phyloP scores from a whole-genome alignment of 2,329 filamentous ascomycete species.

The Fusarium nygamai region DNA sequence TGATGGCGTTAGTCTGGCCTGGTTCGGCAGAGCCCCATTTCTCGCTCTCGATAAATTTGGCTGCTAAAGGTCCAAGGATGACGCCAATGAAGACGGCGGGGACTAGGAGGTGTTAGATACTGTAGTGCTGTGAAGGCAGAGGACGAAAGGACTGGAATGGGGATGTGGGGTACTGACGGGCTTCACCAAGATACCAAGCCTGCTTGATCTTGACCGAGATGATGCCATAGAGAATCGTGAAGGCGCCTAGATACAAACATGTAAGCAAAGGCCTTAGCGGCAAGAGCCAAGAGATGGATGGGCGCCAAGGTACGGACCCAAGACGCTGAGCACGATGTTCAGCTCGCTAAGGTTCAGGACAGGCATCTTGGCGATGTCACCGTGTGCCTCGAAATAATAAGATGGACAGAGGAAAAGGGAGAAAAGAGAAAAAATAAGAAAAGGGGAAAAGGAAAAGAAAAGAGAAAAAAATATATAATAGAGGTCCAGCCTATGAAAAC shows the following conservation, averaged over 20 bases:
- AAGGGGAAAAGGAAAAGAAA: no score
- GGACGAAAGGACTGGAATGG: not conserved
- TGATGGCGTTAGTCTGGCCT: conserved; percentile 50
- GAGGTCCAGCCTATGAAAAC: conserved; percentile 7
- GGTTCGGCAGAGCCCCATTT: conserved; percentile 36
- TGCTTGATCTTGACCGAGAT: conserved; percentile 63
- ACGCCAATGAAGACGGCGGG: conserved; percentile 65
- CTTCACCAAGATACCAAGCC: conserved; percentile 64
- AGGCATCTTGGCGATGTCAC: conserved; percentile 13
- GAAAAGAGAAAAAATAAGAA: not conserved
- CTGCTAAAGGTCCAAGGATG: conserved; percentile 62
- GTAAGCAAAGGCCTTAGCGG: conserved; percentile 56
- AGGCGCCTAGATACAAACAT: conserved; percentile 49
- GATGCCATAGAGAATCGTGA: conserved; percentile 59
- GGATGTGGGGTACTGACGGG: conserved; percentile 57
- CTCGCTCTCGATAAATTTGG: conserved; percentile 60
- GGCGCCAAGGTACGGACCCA: conserved; percentile 59
- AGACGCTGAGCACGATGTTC: conserved; percentile 58
- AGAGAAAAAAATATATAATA: not conserved
- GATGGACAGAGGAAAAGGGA: not conserved
- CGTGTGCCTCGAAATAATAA: not conserved
- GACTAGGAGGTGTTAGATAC: conserved; percentile 49
- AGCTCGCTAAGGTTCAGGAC: conserved; percentile 59
- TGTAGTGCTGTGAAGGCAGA: not conserved
- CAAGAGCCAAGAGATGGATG: conserved; percentile 49